Conservation (phyloP, 2,329 filamentous ascomycete genomes). For the Neofusicoccum parvum region DNA sequence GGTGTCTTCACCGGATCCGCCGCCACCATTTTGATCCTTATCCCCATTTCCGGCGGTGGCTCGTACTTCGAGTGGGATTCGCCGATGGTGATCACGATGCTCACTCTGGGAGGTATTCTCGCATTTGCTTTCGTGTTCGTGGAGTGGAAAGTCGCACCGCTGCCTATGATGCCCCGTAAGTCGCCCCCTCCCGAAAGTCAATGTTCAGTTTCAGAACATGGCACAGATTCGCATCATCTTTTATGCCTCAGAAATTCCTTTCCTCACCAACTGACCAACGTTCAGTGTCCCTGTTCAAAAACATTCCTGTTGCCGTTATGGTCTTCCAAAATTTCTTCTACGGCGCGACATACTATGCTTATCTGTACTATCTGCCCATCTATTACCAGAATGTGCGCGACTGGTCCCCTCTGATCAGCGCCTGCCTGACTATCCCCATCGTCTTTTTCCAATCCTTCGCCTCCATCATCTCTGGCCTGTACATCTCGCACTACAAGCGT, state of each 20-base stretch:
- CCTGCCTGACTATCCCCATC: constrained; percentile 54
- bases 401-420: constrained; percentile 51
- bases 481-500: constrained; percentile 58
- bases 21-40: constrained; percentile 62
- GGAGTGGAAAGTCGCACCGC: constrained; percentile 57
- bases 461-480: constrained; percentile 57
- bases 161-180: constrained; percentile 59
- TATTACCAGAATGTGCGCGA: constrained; percentile 62
- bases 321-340: constrained; percentile 62
- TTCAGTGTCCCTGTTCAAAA: constrained; percentile 57
- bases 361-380: constrained; percentile 63
- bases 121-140: constrained; percentile 55
- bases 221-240: too few species aligned
- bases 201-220: too few species aligned
- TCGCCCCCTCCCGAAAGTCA: neutral
- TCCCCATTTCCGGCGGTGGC: constrained; percentile 65
- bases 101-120: constrained; percentile 52
- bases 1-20: constrained; percentile 58
- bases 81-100: constrained; percentile 62
- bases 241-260: too few species aligned
- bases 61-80: constrained; percentile 60
- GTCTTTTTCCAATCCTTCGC: constrained; percentile 50
- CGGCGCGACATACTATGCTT: constrained; percentile 61
- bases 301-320: constrained; percentile 56
- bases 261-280: neutral